Evolutionary conservation across 768 basidiomycete genomes (phyloP).

Genomic region (Mycena leptocephala): DNA sequence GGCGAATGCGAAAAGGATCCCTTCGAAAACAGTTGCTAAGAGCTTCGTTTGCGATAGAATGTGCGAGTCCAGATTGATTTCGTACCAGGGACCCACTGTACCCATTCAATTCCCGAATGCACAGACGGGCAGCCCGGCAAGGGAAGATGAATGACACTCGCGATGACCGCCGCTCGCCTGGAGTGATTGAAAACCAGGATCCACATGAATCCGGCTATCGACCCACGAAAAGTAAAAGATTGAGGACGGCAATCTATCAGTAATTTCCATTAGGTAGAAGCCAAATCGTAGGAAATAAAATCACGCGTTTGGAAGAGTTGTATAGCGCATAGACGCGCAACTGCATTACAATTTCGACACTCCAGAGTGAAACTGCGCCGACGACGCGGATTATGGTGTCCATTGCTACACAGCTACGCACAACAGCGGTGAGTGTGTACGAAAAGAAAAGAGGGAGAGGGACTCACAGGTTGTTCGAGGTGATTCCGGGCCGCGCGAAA

Average conservation of each 20-base stretch:
- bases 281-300: neutral
- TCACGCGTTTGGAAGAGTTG: constrained; percentile 57
- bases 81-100: constrained; percentile 62
- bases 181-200: constrained; percentile 59
- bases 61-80: no score
- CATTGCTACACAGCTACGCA: constrained; percentile 60
- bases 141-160: constrained; percentile 51
- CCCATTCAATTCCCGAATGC: constrained; percentile 61
- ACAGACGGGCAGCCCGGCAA: constrained; percentile 61
- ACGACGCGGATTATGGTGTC: constrained; percentile 61
- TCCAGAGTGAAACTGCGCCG: constrained; percentile 64
- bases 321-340: constrained; percentile 62
- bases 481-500: constrained; percentile 57
- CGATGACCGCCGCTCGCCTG: constrained; percentile 53
- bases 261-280: neutral
- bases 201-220: constrained; percentile 59
- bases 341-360: constrained; percentile 66
- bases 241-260: constrained; percentile 55
- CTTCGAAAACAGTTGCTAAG: constrained; percentile 49
- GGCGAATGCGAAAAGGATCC: constrained; percentile 58
- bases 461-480: constrained; percentile 52
- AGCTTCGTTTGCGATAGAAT: neutral
- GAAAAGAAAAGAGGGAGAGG: neutral
- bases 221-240: constrained; percentile 56
- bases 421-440: neutral